Percentiles rank a stretch among this genome's conserved stretches.
Conservation (phyloP, 2,329 filamentous ascomycete genomes). For the Trichoderma breve region DNA sequence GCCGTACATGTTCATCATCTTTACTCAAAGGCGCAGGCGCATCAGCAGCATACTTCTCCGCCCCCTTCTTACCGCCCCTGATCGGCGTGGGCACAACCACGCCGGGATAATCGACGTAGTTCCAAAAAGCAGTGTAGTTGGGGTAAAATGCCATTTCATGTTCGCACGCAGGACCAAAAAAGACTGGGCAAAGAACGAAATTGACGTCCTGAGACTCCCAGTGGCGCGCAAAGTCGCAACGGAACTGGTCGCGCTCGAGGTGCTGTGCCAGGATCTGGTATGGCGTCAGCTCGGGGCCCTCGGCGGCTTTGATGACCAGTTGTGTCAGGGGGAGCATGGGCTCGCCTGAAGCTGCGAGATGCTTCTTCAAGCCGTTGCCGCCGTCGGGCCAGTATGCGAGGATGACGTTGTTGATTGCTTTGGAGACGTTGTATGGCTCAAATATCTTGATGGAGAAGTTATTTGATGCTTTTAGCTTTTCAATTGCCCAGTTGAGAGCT, state of each 20-base stretch:
- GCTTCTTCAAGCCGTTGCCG: constrained; percentile 20
- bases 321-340: constrained; percentile 31
- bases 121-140: constrained; percentile 34
- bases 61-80: constrained; percentile 11
- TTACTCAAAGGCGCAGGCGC: not conserved
- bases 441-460: constrained; percentile 21
- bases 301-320: constrained; percentile 26
- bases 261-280: not conserved
- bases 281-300: not conserved
- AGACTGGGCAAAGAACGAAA: constrained; percentile 30
- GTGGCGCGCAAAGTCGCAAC: not conserved
- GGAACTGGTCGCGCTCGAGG: not conserved
- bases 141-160: constrained; percentile 28
- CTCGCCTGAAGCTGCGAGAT: constrained; percentile 28
- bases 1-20: not conserved
- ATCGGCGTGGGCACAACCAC: constrained; percentile 30
- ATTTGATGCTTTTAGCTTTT: constrained; percentile 23
- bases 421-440: constrained; percentile 10
- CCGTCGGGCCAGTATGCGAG: constrained; percentile 29
- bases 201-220: constrained; percentile 30
- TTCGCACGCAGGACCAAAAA: constrained; percentile 25
- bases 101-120: constrained; percentile 32
- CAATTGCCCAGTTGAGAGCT: constrained; percentile 36
- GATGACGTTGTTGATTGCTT: constrained; percentile 23
- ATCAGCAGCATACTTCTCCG: constrained; percentile 18